Evolutionary conservation across 2,329 filamentous ascomycete species (phyloP).

Genomic region (Trichophyton schoenleinii): DNA sequence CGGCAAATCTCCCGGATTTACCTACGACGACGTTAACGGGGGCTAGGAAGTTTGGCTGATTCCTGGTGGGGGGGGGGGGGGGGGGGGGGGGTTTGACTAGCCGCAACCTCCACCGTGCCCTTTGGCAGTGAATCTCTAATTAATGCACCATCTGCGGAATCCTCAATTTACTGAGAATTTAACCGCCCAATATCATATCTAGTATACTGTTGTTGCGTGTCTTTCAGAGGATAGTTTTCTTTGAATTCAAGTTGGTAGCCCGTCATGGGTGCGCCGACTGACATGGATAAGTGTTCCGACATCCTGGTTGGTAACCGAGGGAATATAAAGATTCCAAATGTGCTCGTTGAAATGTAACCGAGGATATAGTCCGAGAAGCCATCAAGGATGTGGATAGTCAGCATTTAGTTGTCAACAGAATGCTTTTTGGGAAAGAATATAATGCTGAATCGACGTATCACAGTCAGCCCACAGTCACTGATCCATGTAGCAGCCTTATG

Average conservation of each 20-base stretch:
- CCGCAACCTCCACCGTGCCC: constrained; percentile 19
- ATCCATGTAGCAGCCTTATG: too few relatives aligned
- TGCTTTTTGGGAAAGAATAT: neutral
- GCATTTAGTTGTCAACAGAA: neutral
- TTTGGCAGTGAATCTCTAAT: constrained; percentile 15
- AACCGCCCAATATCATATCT: constrained; percentile 17
- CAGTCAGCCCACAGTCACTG: too few relatives aligned
- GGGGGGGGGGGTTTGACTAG: constrained; percentile 18
- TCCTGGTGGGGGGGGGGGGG: constrained; percentile 21
- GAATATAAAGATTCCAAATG: constrained; percentile 22
- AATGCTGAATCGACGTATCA: too few relatives aligned
- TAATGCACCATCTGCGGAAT: constrained; percentile 6
- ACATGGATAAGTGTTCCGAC: constrained; percentile 22
- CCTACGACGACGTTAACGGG: constrained; percentile 26
- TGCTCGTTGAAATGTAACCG: constrained; percentile 15
- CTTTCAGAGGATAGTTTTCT: constrained; percentile 16
- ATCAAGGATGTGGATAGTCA: neutral
- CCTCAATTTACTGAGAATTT: constrained; percentile 16
- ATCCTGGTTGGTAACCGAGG: constrained; percentile 12
- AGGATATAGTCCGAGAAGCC: neutral
- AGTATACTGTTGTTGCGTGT: constrained; percentile 9
- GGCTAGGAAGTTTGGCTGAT: constrained; percentile 24
- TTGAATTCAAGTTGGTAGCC: constrained; percentile 24
- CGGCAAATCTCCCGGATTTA: neutral
- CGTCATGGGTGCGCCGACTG: constrained; percentile 21